Percentiles rank a stretch among this genome's conserved stretches.
phyloP scores from a whole-genome alignment of 148 eudicot genomes.

The Rhododendron henanense region DNA sequence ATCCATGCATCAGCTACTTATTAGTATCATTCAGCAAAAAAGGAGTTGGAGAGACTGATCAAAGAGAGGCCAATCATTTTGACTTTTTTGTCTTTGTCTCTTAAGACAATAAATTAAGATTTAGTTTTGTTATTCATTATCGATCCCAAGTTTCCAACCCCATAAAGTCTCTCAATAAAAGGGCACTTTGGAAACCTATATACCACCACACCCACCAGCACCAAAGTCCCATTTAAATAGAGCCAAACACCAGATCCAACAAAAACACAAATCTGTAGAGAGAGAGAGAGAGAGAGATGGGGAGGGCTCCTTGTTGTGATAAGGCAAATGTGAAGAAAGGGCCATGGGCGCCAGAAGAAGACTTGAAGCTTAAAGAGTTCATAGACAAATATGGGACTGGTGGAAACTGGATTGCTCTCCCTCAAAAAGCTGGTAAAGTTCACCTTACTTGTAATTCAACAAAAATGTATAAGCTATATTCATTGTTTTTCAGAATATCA shows the following conservation, averaged over 20 bases:
- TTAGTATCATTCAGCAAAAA: background rate
- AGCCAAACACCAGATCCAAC: background rate
- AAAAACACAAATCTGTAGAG: background rate
- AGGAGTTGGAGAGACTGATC: background rate
- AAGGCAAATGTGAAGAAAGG: constrained; percentile 29
- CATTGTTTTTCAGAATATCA: background rate
- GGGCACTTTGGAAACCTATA: background rate
- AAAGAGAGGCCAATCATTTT: constrained; percentile 1
- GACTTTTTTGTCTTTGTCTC: background rate
- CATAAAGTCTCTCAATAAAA: background rate
- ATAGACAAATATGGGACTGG: constrained; percentile 24
- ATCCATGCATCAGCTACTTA: background rate
- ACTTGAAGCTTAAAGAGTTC: constrained; percentile 23
- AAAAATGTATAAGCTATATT: background rate
- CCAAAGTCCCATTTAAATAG: background rate
- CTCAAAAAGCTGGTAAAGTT: constrained; percentile 23
- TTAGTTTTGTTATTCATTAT: background rate
- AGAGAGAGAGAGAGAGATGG: constrained; percentile 21
- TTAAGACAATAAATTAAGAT: background rate
- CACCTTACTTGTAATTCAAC: background rate
- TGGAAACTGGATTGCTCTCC: constrained; percentile 28
- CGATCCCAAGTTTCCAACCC: background rate
- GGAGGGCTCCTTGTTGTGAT: constrained; percentile 30
- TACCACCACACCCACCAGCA: background rate
- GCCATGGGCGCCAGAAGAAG: constrained; percentile 27